Evolutionary conservation across 1,284 basidiomycete genomes (phyloP).

Genomic region (Sporisorium scitamineum): DNA sequence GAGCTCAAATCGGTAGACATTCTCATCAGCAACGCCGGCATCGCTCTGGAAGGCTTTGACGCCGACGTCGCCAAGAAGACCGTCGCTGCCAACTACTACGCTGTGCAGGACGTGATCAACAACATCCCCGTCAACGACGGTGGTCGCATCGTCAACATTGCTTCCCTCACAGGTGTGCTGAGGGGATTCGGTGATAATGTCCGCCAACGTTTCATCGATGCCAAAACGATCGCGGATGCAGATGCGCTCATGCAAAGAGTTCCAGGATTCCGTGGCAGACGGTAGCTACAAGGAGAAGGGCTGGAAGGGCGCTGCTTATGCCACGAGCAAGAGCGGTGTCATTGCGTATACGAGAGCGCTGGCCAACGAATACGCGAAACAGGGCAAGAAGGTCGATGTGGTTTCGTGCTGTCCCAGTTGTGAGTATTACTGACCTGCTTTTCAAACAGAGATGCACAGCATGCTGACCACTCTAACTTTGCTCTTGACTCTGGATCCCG

Average conservation of each 20-base stretch:
- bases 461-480: neutral
- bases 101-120: constrained; percentile 52
- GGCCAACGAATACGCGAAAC: constrained; percentile 46
- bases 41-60: constrained; percentile 63
- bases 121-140: constrained; percentile 50
- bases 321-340: constrained; percentile 59
- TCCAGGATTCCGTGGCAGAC: constrained; percentile 48
- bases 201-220: constrained; percentile 41
- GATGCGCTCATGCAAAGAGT: constrained; percentile 55
- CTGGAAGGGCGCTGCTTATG: constrained; percentile 64
- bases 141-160: constrained; percentile 59
- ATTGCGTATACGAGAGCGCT: constrained; percentile 57
- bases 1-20: constrained; percentile 53
- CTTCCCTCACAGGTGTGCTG: constrained; percentile 57
- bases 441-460: neutral
- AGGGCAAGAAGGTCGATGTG: constrained; percentile 45
- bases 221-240: constrained; percentile 42
- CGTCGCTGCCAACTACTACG: constrained; percentile 63
- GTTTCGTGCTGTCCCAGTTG: constrained; percentile 66
- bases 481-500: neutral
- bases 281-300: constrained; percentile 60
- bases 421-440: constrained; percentile 15
- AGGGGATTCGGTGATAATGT: constrained; percentile 48
- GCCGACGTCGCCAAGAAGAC: constrained; percentile 60
- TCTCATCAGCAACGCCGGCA: constrained; percentile 65